Evolutionary conservation across 129 eudicot species (phyloP), one percentile per base, ranked within the genome.

Genomic region (Lactuca sativa): DNA sequence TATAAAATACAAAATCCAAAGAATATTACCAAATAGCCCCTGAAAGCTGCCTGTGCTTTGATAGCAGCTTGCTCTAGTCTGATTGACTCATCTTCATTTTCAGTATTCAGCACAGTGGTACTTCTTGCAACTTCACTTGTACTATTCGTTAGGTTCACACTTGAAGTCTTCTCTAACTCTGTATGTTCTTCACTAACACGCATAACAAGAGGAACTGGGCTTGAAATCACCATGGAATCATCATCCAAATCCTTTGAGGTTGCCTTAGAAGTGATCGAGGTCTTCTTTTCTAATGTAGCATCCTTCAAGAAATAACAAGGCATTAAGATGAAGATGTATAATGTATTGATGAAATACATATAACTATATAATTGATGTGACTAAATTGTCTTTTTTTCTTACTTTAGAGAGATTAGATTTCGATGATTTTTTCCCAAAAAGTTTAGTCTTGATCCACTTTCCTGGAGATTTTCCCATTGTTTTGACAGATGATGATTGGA

Each of bases 1-100:
- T 12, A 48, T 15, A 52, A 40, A 40, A 40, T 40, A 17, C 11
- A 32, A 7, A 66, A 57, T 40, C 5, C 1, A 59, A 59, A 64
- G 72, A 36, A 59, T 38, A 51, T 80, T 92, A 92, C 98, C 96
- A 86, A 69, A 74, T 92, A 92, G 70, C 98, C 98, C 80, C 96
- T 89, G 64, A 85, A 89, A 41, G 90, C 96, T 41, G 98, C 95
- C 71, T 92, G 98, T 67, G 88, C 79, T 82, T 85, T 89, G 31
- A 86, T 83, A 41, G 90, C 96, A 84, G 96, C 98, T 75, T 74
- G 61, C 56, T 89, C 90, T 72, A 52, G 91, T 67, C 61, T 79
- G 36, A 36, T 74, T 36, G 59, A 64, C 76, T 89, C 96, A 25
- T 68, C 85, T 38, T 67, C 83, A 64, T 84, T 81, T 68, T 66